phyloP scores from a whole-genome alignment of 1,284 basidiomycete species.

The Farysia itapuensis region DNA sequence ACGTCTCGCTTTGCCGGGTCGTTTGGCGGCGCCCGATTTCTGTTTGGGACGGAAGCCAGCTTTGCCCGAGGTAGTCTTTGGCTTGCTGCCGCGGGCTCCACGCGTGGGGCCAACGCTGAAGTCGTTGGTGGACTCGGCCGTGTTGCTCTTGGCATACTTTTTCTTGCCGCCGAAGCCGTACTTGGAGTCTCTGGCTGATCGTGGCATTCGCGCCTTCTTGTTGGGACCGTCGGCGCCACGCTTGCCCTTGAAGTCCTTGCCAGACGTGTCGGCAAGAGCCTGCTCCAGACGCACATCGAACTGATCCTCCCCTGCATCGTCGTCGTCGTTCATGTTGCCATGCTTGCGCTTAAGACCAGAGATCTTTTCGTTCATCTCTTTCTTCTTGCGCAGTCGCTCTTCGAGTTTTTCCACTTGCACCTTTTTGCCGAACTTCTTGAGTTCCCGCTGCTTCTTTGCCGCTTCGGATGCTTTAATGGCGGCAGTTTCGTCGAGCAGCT shows the following conservation, averaged over 20 bases:
- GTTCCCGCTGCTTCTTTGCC: conserved; percentile 85
- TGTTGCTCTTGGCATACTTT: conserved; percentile 51
- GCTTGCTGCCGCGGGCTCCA: conserved; percentile 22
- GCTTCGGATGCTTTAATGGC: conserved; percentile 88
- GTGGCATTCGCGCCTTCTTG: conserved; percentile 47
- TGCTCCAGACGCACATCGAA: conserved; percentile 74
- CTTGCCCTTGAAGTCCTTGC: conserved; percentile 3
- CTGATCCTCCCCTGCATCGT: conserved; percentile 61
- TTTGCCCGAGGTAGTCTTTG: conserved; percentile 14
- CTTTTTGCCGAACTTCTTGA: conserved; percentile 98
- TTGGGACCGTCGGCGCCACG: conserved; percentile 7
- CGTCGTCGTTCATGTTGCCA: conserved; percentile 51
- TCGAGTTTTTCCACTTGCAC: conserved; percentile 84
- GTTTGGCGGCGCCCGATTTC: conserved; percentile 25
- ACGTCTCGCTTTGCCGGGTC: conserved; percentile 29
- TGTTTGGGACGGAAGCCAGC: conserved; percentile 27
- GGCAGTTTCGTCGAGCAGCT: conserved; percentile 83
- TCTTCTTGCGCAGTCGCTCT: conserved; percentile 74
- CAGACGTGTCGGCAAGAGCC: conserved; percentile 46
- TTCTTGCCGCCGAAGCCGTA: conserved; percentile 58
- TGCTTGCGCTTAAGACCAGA: conserved; percentile 67
- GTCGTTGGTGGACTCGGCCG: conserved; percentile 53
- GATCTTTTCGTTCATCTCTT: conserved; percentile 70
- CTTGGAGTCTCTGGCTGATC: conserved; percentile 47
- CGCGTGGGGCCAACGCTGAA: conserved; percentile 27